phyloP scores from a whole-genome alignment of 2,329 filamentous ascomycete genomes.

The Aplosporella prunicola region DNA sequence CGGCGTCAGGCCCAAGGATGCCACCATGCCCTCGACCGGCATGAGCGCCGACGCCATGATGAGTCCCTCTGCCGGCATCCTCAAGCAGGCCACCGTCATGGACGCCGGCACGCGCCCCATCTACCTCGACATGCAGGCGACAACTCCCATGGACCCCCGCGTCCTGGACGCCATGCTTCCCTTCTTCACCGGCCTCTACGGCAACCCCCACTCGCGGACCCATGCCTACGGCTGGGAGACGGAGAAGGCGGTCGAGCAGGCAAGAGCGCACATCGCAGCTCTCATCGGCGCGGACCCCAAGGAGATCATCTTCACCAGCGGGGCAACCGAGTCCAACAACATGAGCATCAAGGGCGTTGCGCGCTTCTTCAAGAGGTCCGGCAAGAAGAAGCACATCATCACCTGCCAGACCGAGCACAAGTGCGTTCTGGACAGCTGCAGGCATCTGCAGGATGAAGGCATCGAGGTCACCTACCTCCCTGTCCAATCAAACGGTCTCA shows the following conservation, averaged over 20 bases:
- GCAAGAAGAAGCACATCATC: slow-evolving; percentile 98
- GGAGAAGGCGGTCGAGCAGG: slow-evolving; percentile 84
- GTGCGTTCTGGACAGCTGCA: slow-evolving; percentile 93
- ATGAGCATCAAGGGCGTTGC: slow-evolving; percentile 99
- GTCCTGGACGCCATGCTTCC: slow-evolving; percentile 96
- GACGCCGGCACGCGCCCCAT: slow-evolving; percentile 89
- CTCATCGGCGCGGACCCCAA: slow-evolving; percentile 92
- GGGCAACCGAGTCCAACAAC: slow-evolving; percentile 97
- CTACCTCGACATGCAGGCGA: slow-evolving; percentile 97
- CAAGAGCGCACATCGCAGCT: slow-evolving; percentile 70
- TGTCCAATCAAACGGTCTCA: slow-evolving; percentile 75
- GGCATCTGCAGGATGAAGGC: slow-evolving; percentile 93
- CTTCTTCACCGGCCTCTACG: slow-evolving; percentile 85
- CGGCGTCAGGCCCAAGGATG: slow-evolving; percentile 44
- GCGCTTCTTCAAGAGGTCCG: slow-evolving; percentile 81
- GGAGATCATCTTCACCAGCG: slow-evolving; percentile 98
- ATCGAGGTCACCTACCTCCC: slow-evolving; percentile 96
- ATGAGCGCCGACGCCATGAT: slow-evolving; percentile 58
- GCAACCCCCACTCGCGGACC: slow-evolving; percentile 93
- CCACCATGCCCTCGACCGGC: slow-evolving; percentile 50
- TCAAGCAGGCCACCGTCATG: slow-evolving; percentile 88
- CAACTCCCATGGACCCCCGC: slow-evolving; percentile 86
- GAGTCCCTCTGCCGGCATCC: slow-evolving; percentile 72
- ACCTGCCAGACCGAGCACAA: slow-evolving; percentile 98
- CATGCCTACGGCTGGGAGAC: slow-evolving; percentile 99